A percentile compares a stretch with the other conserved stretches of the same genome.
Conservation (phyloP, 2,329 filamentous ascomycete species). For the Fusarium nelsonii region DNA sequence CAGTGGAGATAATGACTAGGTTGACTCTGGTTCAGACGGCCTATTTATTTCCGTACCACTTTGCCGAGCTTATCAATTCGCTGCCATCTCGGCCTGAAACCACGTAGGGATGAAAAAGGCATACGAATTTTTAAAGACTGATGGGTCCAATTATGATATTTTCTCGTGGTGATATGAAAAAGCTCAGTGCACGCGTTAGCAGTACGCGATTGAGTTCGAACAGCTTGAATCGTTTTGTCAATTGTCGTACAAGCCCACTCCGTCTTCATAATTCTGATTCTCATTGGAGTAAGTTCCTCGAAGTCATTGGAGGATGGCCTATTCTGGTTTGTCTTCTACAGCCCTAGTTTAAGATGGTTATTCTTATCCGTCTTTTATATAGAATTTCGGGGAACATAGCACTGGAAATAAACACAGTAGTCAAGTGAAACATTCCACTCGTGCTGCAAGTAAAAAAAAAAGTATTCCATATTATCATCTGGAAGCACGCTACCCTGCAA, state of each 20-base stretch:
- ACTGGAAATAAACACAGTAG: background rate
- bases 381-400: background rate
- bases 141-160: background rate
- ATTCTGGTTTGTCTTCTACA: background rate
- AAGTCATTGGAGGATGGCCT: background rate
- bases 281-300: background rate
- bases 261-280: background rate
- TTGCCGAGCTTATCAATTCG: background rate
- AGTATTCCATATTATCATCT: slow-evolving; percentile 21
- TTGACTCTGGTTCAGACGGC: background rate
- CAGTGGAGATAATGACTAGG: slow-evolving; percentile 1
- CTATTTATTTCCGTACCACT: background rate
- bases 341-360: too few relatives aligned
- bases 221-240: background rate
- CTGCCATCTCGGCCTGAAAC: background rate
- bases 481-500: slow-evolving; percentile 17
- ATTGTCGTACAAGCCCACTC: background rate
- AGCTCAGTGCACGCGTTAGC: background rate
- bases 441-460: slow-evolving; percentile 8
- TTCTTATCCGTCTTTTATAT: background rate
- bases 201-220: background rate
- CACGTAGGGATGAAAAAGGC: background rate
- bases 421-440: slow-evolving; percentile 8
- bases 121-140: background rate
- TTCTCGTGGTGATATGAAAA: background rate